Evolutionary conservation across 2,329 filamentous ascomycete genomes (phyloP).

Genomic region (Monilinia polystroma): DNA sequence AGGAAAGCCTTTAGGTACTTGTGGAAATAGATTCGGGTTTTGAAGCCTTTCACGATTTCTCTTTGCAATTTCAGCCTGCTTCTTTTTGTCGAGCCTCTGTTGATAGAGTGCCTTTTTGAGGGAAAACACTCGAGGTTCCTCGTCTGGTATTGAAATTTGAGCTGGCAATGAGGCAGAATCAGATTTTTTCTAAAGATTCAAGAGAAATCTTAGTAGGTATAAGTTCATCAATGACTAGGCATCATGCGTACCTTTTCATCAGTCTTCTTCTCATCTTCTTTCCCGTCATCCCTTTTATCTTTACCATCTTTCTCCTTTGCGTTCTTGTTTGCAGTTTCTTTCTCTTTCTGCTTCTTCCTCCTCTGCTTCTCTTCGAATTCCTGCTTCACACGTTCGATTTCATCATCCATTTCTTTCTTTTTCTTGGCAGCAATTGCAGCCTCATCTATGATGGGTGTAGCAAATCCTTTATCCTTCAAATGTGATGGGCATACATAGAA

Average conservation of each 20-base stretch:
- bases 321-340: constrained; percentile 57
- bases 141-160: constrained; percentile 36
- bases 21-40: constrained; percentile 79
- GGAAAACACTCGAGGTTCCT: constrained; percentile 77
- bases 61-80: constrained; percentile 75
- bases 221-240: neutral
- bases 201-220: constrained; percentile 22
- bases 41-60: constrained; percentile 77
- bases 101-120: constrained; percentile 87
- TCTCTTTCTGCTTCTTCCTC: constrained; percentile 65
- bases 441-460: constrained; percentile 69
- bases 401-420: constrained; percentile 64
- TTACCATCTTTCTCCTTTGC: constrained; percentile 50
- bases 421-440: constrained; percentile 58
- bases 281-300: constrained; percentile 44
- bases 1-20: constrained; percentile 67
- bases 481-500: constrained; percentile 89
- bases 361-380: constrained; percentile 78
- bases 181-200: constrained; percentile 32
- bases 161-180: constrained; percentile 25
- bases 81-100: constrained; percentile 75
- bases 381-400: constrained; percentile 62
- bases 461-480: constrained; percentile 80
- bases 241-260: constrained; percentile 42
- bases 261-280: constrained; percentile 46